Conservation (phyloP, 78 protist genomes). For the Dictyostelium firmibasis region DNA sequence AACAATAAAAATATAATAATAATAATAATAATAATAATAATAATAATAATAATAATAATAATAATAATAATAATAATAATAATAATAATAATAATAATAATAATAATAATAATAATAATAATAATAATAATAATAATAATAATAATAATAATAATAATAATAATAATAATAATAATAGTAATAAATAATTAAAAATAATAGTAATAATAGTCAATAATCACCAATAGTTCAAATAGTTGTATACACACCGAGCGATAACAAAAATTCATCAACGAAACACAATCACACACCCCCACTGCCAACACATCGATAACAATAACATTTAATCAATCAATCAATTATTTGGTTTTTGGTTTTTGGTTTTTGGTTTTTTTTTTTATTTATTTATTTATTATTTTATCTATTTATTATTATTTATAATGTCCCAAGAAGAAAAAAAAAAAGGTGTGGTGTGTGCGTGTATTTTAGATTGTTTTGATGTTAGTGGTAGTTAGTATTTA, state of each 20-base stretch:
- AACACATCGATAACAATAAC: background rate
- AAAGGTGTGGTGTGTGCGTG: background rate
- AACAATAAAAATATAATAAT: no score
- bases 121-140: no score
- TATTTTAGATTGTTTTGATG: background rate
- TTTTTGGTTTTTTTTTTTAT: no score
- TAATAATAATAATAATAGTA: no score
- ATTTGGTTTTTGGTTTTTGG: background rate
- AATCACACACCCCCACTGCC: background rate
- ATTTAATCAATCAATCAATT: background rate
- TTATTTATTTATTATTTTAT: no score
- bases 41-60: no score
- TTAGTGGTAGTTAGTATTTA: background rate
- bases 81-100: no score
- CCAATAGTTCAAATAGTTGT: background rate
- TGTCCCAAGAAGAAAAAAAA: background rate
- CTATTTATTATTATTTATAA: background rate
- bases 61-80: no score
- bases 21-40: no score
- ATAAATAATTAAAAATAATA: no score
- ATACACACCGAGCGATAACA: background rate
- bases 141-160: no score
- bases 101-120: no score
- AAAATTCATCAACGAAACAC: background rate
- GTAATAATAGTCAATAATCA: background rate